Conservation (phyloP, 2,329 filamentous ascomycete genomes). For the Ophiostoma australiae region DNA sequence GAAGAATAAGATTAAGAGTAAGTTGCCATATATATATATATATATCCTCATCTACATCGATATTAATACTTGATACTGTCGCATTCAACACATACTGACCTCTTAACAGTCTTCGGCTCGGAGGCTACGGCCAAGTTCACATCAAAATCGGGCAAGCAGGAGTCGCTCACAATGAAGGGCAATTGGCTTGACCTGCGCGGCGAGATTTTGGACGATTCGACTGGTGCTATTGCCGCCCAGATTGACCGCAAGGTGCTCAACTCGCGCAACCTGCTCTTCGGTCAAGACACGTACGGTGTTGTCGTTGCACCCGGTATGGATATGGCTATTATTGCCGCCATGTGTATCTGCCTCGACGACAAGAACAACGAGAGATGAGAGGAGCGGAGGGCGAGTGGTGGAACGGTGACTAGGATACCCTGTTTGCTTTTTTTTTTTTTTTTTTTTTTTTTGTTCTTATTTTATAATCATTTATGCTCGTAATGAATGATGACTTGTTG, state of each 20-base stretch:
- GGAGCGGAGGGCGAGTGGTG: neutral
- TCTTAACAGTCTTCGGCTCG: constrained; percentile 45
- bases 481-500: neutral
- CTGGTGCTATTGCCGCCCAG: constrained; percentile 33
- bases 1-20: constrained; percentile 50
- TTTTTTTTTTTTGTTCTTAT: neutral
- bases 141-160: constrained; percentile 42
- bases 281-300: constrained; percentile 62
- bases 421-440: neutral
- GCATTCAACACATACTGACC: neutral
- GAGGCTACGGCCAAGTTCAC: constrained; percentile 56
- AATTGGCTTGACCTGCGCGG: constrained; percentile 55
- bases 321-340: constrained; percentile 58
- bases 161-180: constrained; percentile 54
- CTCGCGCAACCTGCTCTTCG: constrained; percentile 52
- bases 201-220: constrained; percentile 51
- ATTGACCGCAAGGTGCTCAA: constrained; percentile 51
- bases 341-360: constrained; percentile 66
- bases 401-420: neutral
- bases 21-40: constrained; percentile 27
- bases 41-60: neutral
- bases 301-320: constrained; percentile 61
- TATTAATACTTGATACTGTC: neutral
- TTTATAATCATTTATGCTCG: neutral
- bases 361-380: constrained; percentile 47